Base-by-base conservation (phyloP, 805 yeast genomes). In the Isabelozyma gotoi region DNA sequence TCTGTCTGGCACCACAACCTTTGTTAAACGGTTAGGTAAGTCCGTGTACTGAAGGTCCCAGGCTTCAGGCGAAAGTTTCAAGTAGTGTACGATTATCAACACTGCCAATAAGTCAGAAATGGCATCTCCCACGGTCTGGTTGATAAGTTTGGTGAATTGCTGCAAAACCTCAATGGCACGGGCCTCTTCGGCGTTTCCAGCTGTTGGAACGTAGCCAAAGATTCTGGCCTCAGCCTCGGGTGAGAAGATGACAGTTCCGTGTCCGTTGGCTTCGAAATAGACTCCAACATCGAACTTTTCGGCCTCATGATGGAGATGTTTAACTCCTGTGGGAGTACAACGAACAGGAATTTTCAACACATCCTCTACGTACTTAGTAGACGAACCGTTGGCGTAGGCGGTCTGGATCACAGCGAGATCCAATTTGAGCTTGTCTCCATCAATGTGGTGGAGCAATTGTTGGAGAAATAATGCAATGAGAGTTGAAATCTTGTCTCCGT, bases 231-330 rank as follows among this genome's bases (percentile, higher is more conserved):
- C 71, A 5, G 71, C 69, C 14, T 67, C 64, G 0, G 80, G 74
- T 4, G 88, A 81, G 60, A 94, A 94, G 16, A 89, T 73, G 5
- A 92, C 96, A 0, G 99, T 94, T 11, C 99, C 99, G 60, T 94
- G 99, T n/a, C 99, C 99, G 61, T 94, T 94, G 42, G 99, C 99
- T 70, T 94, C 99, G 56, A 94, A 94, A 67, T 94, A 94, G 12
- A 94, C 83, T 19, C 99, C 99, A 48, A 92, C 77, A 57, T 90
- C 98, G 58, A 79, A 94, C 35, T 81, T 76, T 46, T 77, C 80
- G 1, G 96, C 94, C 40, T 90, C 96, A 58, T 92, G 97, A 62
- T 94, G 99, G 50, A 94, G 72, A 67, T 94, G 96, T 65, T 94
- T 94, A 29, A 94, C 99, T 33, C 99, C 99, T 2, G 99, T 94